A percentile compares a stretch with the other conserved stretches of the same genome.
Conservation (phyloP, 306 rosid genomes). For the Inga laurina region DNA sequence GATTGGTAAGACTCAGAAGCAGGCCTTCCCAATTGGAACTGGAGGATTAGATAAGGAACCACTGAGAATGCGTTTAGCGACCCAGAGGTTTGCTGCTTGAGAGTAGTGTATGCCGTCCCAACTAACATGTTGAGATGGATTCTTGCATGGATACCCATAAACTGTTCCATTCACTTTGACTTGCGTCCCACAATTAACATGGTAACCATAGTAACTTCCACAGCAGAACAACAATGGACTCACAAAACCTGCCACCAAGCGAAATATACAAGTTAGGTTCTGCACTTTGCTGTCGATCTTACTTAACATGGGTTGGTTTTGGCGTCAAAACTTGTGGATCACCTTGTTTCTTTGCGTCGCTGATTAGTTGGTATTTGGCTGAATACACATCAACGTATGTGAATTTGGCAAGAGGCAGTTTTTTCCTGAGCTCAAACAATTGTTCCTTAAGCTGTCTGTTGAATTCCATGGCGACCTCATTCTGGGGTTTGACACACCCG, state of each 20-base stretch:
- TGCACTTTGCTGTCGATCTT: not conserved
- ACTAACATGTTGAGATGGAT: constrained; percentile 70
- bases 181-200: constrained; percentile 64
- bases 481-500: constrained; percentile 70
- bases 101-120: constrained; percentile 96
- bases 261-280: not conserved
- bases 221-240: constrained; percentile 81
- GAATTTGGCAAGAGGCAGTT: constrained; percentile 58
- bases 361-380: constrained; percentile 67
- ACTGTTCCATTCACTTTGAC: constrained; percentile 68
- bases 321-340: not conserved
- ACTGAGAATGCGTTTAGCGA: constrained; percentile 55
- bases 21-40: constrained; percentile 64
- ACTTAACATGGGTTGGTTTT: not conserved
- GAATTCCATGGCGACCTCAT: constrained; percentile 73
- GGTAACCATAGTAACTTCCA: constrained; percentile 76
- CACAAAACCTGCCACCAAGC: constrained; percentile 64
- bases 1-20: constrained; percentile 32
- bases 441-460: constrained; percentile 66
- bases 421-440: constrained; percentile 42
- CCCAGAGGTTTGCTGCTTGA: constrained; percentile 70
- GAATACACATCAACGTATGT: constrained; percentile 69
- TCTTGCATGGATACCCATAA: constrained; percentile 70
- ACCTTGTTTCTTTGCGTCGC: constrained; percentile 62
- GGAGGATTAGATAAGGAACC: constrained; percentile 73